phyloP scores from a whole-genome alignment of 805 yeast genomes.

The Yarrowia bubula region DNA sequence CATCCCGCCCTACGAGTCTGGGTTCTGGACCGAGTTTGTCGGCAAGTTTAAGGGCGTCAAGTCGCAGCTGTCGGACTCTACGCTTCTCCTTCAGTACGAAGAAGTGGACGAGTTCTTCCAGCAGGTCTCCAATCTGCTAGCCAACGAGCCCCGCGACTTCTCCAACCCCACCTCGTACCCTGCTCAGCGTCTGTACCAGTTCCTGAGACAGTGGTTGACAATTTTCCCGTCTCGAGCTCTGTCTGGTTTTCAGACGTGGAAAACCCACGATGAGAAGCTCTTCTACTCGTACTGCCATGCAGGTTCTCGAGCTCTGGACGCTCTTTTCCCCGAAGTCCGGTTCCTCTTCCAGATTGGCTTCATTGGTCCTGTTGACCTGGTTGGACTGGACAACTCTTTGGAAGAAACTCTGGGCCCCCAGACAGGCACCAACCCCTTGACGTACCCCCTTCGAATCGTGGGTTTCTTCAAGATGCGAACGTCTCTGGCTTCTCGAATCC shows the following conservation, averaged over 20 bases:
- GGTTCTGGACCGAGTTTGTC: conserved; percentile 38
- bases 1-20: conserved; percentile 38
- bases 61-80: not conserved
- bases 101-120: not conserved
- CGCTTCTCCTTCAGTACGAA: not conserved
- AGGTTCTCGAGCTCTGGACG: conserved; percentile 39
- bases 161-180: conserved; percentile 29
- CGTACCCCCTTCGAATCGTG: conserved; percentile 7
- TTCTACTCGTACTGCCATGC: conserved; percentile 41
- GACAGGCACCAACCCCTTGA: not conserved
- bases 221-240: conserved; percentile 35
- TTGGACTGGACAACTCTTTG: conserved; percentile 19
- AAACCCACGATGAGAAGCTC: conserved; percentile 27
- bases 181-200: conserved; percentile 32
- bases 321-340: conserved; percentile 42
- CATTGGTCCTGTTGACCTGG: conserved; percentile 40
- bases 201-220: conserved; percentile 35
- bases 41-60: conserved; percentile 29
- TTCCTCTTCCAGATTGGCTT: conserved; percentile 42
- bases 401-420: not conserved
- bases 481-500: not conserved
- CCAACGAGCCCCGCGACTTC: not conserved
- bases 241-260: conserved; percentile 18
- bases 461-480: conserved; percentile 22
- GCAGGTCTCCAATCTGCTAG: not conserved